Percentiles rank a stretch among this genome's conserved stretches.
Evolutionary conservation across 2,329 filamentous ascomycete species (phyloP).

Genomic region (Sporothrix luriei): DNA sequence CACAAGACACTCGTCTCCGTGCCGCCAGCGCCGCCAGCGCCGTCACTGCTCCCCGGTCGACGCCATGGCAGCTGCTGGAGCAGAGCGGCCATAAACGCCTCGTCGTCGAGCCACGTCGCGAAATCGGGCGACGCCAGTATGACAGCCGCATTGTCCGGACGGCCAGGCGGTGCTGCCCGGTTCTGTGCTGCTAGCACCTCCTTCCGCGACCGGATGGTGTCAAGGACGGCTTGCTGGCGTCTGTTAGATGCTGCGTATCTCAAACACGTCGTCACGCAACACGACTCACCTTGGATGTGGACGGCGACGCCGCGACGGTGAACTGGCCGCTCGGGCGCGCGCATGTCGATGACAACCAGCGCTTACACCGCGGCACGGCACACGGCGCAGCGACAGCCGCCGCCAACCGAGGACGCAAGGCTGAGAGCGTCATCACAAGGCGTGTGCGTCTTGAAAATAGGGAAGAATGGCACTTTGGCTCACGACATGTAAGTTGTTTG

Average conservation of each 20-base stretch:
- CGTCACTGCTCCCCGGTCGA: conserved; percentile 14
- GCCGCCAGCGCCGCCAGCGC: too few relatives aligned
- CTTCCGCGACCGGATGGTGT: conserved; percentile 22
- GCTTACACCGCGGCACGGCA: not conserved
- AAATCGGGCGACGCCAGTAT: conserved; percentile 55
- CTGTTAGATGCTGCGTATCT: not conserved
- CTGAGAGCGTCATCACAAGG: conserved; percentile 28
- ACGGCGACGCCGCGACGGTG: conserved; percentile 30
- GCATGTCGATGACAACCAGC: conserved; percentile 25
- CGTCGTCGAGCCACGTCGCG: conserved; percentile 52
- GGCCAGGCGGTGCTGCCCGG: not conserved
- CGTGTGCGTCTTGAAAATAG: not conserved
- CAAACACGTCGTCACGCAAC: not conserved
- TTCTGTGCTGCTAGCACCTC: not conserved
- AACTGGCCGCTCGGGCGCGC: conserved; percentile 31
- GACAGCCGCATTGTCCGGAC: conserved; percentile 48
- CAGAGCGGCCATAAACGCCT: conserved; percentile 43
- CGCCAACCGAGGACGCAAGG: conserved; percentile 29
- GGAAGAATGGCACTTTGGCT: not conserved
- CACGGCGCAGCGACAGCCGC: conserved; percentile 5
- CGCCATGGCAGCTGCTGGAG: conserved; percentile 37
- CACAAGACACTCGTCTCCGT: conserved; percentile 50
- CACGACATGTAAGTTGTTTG: not conserved
- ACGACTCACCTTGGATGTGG: conserved; percentile 33
- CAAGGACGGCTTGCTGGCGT: conserved; percentile 33